phyloP scores from a whole-genome alignment of 257 asterid species.

The Thymus quinquecostatus region DNA sequence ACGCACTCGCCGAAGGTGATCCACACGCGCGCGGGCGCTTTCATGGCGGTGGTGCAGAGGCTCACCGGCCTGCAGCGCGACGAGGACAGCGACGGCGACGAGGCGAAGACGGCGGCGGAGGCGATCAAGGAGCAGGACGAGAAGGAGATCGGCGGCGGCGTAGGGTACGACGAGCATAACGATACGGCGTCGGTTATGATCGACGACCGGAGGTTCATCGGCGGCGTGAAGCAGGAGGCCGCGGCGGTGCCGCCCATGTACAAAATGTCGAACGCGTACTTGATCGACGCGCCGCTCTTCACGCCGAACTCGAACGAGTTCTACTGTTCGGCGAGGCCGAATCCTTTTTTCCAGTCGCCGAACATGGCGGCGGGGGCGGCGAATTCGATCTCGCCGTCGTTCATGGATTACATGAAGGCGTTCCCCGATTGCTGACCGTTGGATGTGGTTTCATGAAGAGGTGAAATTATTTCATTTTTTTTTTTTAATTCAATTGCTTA shows the following conservation, averaged over 20 bases:
- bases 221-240: slow-evolving; percentile 23
- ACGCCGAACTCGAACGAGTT: slow-evolving; percentile 31
- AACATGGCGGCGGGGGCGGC: neutral
- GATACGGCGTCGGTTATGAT: neutral
- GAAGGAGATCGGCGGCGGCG: neutral
- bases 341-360: slow-evolving; percentile 19
- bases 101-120: slow-evolving; percentile 5
- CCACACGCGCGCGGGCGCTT: slow-evolving; percentile 35
- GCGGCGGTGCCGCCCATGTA: slow-evolving; percentile 29
- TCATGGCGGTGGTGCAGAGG: slow-evolving; percentile 51
- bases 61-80: slow-evolving; percentile 43
- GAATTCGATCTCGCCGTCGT: slow-evolving; percentile 28
- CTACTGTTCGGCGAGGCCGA: slow-evolving; percentile 32
- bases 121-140: slow-evolving; percentile 18
- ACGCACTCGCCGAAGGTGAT: slow-evolving; percentile 48
- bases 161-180: slow-evolving; percentile 5
- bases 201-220: neutral
- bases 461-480: neutral
- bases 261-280: slow-evolving; percentile 19
- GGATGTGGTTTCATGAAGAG: neutral
- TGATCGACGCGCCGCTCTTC: slow-evolving; percentile 34
- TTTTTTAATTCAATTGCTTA: neutral
- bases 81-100: slow-evolving; percentile 12
- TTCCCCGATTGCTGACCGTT: slow-evolving; percentile 26
- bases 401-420: slow-evolving; percentile 34